Evolutionary conservation across 2,329 filamentous ascomycete genomes (phyloP).

Genomic region (Fusarium longipes): DNA sequence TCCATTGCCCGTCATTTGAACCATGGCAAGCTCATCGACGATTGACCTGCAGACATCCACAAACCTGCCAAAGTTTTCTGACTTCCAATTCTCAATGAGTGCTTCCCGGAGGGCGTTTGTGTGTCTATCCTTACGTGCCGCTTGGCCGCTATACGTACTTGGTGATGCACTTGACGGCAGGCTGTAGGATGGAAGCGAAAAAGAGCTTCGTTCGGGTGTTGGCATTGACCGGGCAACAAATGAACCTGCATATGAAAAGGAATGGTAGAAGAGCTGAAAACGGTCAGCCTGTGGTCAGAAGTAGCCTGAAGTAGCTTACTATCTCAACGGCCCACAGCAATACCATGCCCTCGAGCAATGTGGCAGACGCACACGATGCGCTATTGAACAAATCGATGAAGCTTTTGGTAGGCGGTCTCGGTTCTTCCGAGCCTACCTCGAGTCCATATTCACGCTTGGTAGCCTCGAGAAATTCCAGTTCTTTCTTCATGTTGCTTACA

Average conservation of each 20-base stretch:
- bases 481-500: neutral
- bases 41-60: conserved; percentile 5
- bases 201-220: neutral
- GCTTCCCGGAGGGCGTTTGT: conserved; percentile 3
- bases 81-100: conserved; percentile 4
- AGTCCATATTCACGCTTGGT: conserved; percentile 6
- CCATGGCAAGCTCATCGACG: conserved; percentile 6
- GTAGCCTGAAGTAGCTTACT: neutral
- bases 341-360: conserved; percentile 5
- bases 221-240: neutral
- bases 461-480: conserved; percentile 4
- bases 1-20: neutral
- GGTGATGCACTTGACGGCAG: conserved; percentile 2
- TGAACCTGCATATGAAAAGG: conserved; percentile 3
- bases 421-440: conserved; percentile 2
- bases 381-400: neutral
- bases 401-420: conserved; percentile 1
- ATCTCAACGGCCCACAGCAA: conserved; percentile 5
- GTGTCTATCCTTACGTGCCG: conserved; percentile 4
- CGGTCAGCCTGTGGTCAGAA: neutral
- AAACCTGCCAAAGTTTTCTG: conserved; percentile 1
- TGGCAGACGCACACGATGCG: conserved; percentile 4
- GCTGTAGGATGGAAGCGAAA: conserved; percentile 7
- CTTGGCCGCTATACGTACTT: neutral
- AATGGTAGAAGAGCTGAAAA: neutral